Percentiles rank a stretch among this genome's conserved stretches.
Conservation (phyloP, 306 rosid genomes). For the Fragaria iinumae region DNA sequence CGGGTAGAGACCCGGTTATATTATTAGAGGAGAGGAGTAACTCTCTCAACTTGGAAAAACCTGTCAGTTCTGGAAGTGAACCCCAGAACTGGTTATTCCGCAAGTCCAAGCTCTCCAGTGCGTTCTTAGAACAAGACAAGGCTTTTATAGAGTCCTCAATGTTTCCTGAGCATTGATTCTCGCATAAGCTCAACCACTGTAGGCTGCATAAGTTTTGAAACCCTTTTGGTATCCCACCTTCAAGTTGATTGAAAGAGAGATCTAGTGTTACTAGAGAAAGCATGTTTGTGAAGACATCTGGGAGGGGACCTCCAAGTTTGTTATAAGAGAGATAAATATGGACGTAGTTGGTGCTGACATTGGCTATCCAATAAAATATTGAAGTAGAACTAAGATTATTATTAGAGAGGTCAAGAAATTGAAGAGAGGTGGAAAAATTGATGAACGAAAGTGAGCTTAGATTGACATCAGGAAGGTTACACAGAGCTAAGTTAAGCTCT, state of each 20-base stretch:
- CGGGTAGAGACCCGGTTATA: background rate
- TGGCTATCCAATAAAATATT: background rate
- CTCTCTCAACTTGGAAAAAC: background rate
- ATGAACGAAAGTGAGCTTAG: background rate
- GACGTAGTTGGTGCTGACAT: background rate
- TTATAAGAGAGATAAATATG: background rate
- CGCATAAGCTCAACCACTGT: fast-evolving
- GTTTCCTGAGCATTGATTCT: background rate
- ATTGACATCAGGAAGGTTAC: background rate
- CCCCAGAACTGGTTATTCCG: background rate
- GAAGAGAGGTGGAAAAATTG: background rate
- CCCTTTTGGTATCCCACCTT: background rate
- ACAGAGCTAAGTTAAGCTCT: fast-evolving
- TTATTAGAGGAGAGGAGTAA: fast-evolving
- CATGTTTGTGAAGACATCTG: background rate
- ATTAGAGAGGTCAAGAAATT: background rate
- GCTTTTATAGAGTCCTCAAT: background rate
- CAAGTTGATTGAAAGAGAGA: background rate
- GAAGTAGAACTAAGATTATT: background rate
- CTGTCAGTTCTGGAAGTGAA: background rate
- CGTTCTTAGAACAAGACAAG: background rate
- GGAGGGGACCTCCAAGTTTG: background rate
- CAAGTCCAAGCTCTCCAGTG: background rate
- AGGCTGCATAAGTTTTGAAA: background rate
- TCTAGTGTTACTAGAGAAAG: background rate